Evolutionary conservation across 31 red algal species (phyloP).

Genomic region (Odonthalia washingtoniensis): DNA sequence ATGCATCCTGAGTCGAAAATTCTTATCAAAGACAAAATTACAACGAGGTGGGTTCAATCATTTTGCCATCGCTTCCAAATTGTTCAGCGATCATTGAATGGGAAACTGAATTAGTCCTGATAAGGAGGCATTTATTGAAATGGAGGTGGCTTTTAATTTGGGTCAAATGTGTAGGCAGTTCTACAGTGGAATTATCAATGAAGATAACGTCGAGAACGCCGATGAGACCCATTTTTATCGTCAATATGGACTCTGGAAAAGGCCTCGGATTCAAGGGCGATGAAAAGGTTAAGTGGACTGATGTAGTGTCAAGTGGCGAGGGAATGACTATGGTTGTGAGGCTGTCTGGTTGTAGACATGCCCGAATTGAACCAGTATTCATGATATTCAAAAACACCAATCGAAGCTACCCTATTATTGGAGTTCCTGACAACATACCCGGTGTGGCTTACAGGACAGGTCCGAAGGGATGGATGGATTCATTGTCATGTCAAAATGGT

Average conservation of each 20-base stretch:
- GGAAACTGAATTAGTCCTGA: constrained; percentile 30
- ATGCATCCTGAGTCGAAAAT: neutral
- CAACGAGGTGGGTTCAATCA: neutral
- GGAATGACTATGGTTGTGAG: no score
- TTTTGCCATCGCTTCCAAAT: constrained; percentile 12
- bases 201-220: neutral
- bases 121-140: constrained; percentile 24
- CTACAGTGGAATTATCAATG: neutral
- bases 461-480: constrained; percentile 45
- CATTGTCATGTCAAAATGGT: constrained; percentile 19
- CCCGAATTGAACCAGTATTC: neutral
- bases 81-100: constrained; percentile 4
- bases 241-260: constrained; percentile 36
- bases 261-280: no score
- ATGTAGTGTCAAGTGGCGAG: no score
- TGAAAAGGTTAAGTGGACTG: no score
- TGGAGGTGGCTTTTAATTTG: constrained; percentile 12
- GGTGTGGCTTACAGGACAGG: constrained; percentile 19
- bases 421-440: constrained; percentile 4
- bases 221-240: constrained; percentile 16
- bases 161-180: neutral
- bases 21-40: neutral
- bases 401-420: no score
- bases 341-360: constrained; percentile 15
- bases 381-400: constrained; percentile 43